A percentile compares a stretch with the other conserved stretches of the same genome.
These are phyloP conservation scores for Ilyonectria sp. DNA, from an alignment of 2,329 filamentous ascomycete genomes.

Conservation along the genomic window DNA sequence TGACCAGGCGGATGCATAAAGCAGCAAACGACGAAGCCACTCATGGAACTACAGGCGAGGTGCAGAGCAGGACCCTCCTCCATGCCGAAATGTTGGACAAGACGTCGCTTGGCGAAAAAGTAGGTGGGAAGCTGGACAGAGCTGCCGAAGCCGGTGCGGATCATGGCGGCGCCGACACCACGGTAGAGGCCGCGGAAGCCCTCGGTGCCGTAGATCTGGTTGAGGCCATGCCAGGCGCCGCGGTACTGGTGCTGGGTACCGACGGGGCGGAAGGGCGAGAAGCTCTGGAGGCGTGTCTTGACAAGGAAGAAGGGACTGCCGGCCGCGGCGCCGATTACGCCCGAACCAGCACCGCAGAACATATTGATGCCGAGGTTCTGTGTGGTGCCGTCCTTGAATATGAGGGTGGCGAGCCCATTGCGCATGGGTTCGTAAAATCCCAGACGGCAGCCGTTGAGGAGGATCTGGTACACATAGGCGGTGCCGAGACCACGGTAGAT, in stretches of 20 bases:
- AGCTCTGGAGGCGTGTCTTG: constrained; percentile 96
- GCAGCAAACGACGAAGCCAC: constrained; percentile 96
- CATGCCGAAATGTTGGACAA: constrained; percentile 88
- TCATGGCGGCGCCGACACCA: constrained; percentile 93
- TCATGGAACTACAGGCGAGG: constrained; percentile 88
- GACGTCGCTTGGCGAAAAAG: constrained; percentile 93
- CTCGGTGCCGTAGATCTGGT: constrained; percentile 83
- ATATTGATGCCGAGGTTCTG: constrained; percentile 95
- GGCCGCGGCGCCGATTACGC: constrained; percentile 91
- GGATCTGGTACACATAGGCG: constrained; percentile 96
- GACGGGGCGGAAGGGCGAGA: constrained; percentile 91
- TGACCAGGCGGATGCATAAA: constrained; percentile 97
- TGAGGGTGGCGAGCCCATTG: constrained; percentile 74
- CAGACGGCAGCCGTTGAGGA: constrained; percentile 95
- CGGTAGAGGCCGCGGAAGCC: constrained; percentile 88
- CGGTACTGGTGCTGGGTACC: constrained; percentile 97
- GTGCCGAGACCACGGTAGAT: constrained; percentile 91
- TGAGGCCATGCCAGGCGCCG: constrained; percentile 87
- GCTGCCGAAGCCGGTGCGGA: constrained; percentile 94
- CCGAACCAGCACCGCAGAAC: constrained; percentile 90
- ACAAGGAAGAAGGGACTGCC: constrained; percentile 98
- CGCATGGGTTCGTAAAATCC: constrained; percentile 98
- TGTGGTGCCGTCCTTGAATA: constrained; percentile 80
- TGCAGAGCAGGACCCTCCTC: constrained; percentile 92
- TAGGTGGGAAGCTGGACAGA: constrained; percentile 98